A percentile compares a stretch with the other conserved stretches of the same genome.
Evolutionary conservation across 768 basidiomycete genomes (phyloP).

Genomic region (Mycena filopes): DNA sequence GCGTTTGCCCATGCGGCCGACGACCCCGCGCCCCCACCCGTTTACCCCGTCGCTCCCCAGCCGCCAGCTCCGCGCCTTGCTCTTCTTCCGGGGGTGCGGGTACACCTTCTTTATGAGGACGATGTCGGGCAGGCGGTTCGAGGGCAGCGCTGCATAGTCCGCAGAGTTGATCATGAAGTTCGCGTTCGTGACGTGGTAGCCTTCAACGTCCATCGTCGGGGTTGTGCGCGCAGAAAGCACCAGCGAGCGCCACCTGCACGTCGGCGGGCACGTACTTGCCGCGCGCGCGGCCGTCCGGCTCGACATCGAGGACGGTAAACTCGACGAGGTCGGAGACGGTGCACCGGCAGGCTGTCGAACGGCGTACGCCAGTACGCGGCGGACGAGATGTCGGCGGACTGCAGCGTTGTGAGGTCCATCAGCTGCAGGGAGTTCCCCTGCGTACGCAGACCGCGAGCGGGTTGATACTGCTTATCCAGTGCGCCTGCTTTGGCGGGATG

Average conservation of each 20-base stretch:
- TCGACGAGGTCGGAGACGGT: conserved; percentile 88
- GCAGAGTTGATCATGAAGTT: conserved; percentile 98
- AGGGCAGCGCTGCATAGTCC: conserved; percentile 75
- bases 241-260: conserved; percentile 89
- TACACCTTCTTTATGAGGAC: conserved; percentile 96
- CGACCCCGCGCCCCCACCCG: conserved; percentile 83
- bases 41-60: conserved; percentile 92
- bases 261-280: conserved; percentile 85
- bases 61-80: conserved; percentile 84
- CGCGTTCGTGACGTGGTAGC: conserved; percentile 85
- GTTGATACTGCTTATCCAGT: conserved; percentile 86
- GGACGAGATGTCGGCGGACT: conserved; percentile 81
- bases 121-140: conserved; percentile 85
- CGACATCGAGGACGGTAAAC: conserved; percentile 95
- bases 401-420: conserved; percentile 89
- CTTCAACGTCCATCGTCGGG: conserved; percentile 40
- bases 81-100: conserved; percentile 93
- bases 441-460: conserved; percentile 90
- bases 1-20: conserved; percentile 89
- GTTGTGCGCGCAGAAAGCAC: conserved; percentile 65
- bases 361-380: conserved; percentile 90
- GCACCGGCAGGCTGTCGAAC: conserved; percentile 87
- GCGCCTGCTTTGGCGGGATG: conserved; percentile 85
- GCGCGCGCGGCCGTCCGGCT: conserved; percentile 72
- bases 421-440: conserved; percentile 90